A percentile compares a stretch with the other conserved stretches of the same genome.
Evolutionary conservation across 2,329 filamentous ascomycete genomes (phyloP).

Genomic region (Neofusicoccum ribis): DNA sequence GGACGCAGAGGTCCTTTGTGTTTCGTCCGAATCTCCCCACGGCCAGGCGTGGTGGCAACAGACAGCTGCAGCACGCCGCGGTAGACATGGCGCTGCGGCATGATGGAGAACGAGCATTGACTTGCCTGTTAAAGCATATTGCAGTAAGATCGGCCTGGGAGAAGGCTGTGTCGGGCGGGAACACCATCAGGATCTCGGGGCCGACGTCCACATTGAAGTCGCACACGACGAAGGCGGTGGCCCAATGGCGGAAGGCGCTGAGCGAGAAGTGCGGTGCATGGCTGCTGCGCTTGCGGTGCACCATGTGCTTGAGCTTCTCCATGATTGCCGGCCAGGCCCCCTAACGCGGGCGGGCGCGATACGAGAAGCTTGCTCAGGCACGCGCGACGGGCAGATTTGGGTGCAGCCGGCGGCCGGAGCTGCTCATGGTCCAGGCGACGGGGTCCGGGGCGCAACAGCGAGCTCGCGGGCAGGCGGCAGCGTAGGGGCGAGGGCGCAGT

Average conservation of each 20-base stretch:
- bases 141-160: constrained; percentile 40
- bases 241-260: constrained; percentile 40
- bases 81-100: background rate
- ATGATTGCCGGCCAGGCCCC: constrained; percentile 24
- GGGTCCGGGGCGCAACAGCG: background rate
- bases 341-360: background rate
- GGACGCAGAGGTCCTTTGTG: too few species aligned
- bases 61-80: background rate
- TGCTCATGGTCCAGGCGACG: constrained; percentile 7
- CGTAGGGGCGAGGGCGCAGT: background rate
- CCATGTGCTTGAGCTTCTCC: constrained; percentile 38
- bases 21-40: too few species aligned
- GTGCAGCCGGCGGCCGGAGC: background rate
- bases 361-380: background rate
- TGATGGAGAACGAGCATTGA: background rate
- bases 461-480: background rate
- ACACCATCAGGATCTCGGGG: constrained; percentile 45
- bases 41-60: too few species aligned
- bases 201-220: constrained; percentile 48
- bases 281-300: constrained; percentile 23
- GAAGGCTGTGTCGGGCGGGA: constrained; percentile 40
- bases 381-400: background rate
- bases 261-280: constrained; percentile 1
- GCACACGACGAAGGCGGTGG: constrained; percentile 43
- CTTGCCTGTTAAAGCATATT: constrained; percentile 45